A percentile compares a stretch with the other conserved stretches of the same genome.
phyloP scores from a whole-genome alignment of 2,329 filamentous ascomycete species.

The Chlorencoelia australis region DNA sequence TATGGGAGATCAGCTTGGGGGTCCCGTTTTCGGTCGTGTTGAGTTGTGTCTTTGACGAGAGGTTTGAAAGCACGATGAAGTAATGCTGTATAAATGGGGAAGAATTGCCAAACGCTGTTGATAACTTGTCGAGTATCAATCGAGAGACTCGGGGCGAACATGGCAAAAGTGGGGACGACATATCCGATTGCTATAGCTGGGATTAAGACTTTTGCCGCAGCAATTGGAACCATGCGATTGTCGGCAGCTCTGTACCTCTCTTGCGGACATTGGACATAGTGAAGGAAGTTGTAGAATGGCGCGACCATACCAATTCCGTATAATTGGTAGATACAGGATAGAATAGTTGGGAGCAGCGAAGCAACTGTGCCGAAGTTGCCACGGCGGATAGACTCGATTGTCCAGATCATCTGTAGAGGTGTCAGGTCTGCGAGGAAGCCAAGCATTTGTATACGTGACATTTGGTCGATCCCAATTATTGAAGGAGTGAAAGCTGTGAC shows the following conservation, averaged over 20 bases:
- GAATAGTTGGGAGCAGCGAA: conserved; percentile 17
- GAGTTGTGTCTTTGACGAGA: conserved; percentile 2
- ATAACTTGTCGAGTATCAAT: conserved; percentile 21
- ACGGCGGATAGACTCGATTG: conserved; percentile 20
- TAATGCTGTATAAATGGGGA: conserved; percentile 18
- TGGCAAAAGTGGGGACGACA: conserved; percentile 20
- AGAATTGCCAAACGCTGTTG: conserved; percentile 34
- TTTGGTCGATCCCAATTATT: no score
- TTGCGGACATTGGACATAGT: conserved; percentile 28
- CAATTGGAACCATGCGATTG: conserved; percentile 24
- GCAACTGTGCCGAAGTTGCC: conserved; percentile 18
- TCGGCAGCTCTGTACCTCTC: conserved; percentile 27
- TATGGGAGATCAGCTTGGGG: conserved; percentile 11
- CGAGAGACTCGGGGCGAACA: conserved; percentile 12
- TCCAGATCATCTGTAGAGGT: conserved; percentile 17
- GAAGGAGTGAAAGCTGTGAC: no score
- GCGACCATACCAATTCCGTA: conserved; percentile 26
- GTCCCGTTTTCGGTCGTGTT: not conserved
- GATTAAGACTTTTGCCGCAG: conserved; percentile 24
- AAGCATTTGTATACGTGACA: no score
- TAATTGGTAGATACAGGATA: conserved; percentile 22
- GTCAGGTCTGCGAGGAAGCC: conserved; percentile 18
- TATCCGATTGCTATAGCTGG: conserved; percentile 22
- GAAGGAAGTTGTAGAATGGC: conserved; percentile 30
- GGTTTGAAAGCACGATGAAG: not conserved